phyloP scores from a whole-genome alignment of 495 filamentous ascomycete species.

The Penicillium herquei region DNA sequence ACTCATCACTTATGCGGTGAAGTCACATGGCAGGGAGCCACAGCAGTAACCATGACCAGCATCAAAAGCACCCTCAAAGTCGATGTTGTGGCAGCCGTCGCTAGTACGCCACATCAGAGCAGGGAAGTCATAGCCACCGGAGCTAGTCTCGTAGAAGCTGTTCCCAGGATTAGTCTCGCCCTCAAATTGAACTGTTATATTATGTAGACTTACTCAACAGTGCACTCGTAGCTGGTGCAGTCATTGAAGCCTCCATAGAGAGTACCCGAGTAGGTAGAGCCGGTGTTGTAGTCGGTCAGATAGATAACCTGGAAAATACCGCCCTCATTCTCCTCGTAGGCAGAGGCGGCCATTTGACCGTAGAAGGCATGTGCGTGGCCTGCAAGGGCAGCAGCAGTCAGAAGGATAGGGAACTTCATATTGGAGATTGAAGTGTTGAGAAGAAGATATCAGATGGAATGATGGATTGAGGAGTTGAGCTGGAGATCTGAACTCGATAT shows the following conservation, averaged over 20 bases:
- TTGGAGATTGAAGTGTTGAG: background rate
- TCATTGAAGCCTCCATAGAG: constrained; percentile 9
- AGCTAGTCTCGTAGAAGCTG: constrained; percentile 10
- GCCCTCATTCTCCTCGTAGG: background rate
- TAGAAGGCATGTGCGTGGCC: constrained; percentile 6
- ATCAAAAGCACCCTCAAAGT: constrained; percentile 8
- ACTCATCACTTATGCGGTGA: constrained; percentile 1
- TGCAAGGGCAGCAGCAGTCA: background rate
- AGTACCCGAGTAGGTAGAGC: constrained; percentile 5
- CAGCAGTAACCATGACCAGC: constrained; percentile 12
- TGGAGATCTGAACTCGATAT: background rate
- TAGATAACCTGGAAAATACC: constrained; percentile 5
- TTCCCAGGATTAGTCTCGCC: background rate
- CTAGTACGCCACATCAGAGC: constrained; percentile 9
- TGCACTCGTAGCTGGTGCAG: constrained; percentile 2
- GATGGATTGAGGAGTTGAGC: background rate
- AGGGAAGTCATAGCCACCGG: constrained; percentile 6
- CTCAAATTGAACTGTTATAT: background rate
- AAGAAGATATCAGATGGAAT: background rate
- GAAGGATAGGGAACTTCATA: background rate
- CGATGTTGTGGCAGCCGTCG: constrained; percentile 16
- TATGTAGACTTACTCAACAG: constrained; percentile 1
- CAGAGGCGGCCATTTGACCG: constrained; percentile 10
- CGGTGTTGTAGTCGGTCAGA: constrained; percentile 11
- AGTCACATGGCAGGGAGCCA: constrained; percentile 15